Conservation (phyloP, 148 eudicot species). For the Simmondsia chinensis region DNA sequence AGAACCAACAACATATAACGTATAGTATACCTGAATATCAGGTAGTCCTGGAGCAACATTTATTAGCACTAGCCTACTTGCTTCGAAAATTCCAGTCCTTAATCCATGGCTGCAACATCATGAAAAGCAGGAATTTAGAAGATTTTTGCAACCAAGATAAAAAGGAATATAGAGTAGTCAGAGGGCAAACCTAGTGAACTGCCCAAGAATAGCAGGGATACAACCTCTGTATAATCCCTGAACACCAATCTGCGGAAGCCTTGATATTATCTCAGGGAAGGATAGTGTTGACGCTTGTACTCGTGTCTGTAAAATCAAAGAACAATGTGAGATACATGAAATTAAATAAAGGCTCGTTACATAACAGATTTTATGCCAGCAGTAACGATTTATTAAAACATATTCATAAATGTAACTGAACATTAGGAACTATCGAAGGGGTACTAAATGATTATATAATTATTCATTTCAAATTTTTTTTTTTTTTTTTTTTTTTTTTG, state of each 20-base stretch:
- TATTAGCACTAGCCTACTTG: conserved; percentile 63
- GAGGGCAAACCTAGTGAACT: conserved; percentile 69
- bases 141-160: not conserved
- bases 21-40: conserved; percentile 60
- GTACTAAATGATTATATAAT: no score
- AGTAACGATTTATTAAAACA: no score
- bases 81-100: conserved; percentile 93
- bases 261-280: conserved; percentile 76
- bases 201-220: conserved; percentile 90
- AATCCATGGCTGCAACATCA: conserved; percentile 74
- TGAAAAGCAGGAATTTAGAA: conserved; percentile 5
- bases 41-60: conserved; percentile 78
- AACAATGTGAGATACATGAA: conserved; percentile 11
- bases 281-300: conserved; percentile 84
- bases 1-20: not conserved
- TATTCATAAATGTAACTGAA: no score
- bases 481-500: no score
- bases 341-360: not conserved
- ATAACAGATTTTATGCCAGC: no score
- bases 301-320: conserved; percentile 50
- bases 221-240: conserved; percentile 78
- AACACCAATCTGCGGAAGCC: conserved; percentile 81
- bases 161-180: not conserved
- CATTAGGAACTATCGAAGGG: no score
- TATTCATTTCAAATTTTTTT: no score